Conservation (phyloP, 192 early-diverging fungal species). For the Coemansia sp. region DNA sequence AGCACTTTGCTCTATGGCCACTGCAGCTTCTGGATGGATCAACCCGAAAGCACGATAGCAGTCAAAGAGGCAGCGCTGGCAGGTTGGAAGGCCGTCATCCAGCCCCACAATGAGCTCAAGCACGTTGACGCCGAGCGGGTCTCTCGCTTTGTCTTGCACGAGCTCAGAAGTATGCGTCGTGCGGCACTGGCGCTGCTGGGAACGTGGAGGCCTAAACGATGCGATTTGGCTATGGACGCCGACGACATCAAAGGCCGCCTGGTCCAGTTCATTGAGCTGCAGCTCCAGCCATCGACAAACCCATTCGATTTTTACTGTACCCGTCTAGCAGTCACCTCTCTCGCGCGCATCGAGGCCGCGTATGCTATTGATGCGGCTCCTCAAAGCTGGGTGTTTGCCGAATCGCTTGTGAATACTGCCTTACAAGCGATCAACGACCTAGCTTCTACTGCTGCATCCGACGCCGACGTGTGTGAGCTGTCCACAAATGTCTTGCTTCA, state of each 20-base stretch:
- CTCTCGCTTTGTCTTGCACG: constrained; percentile 22
- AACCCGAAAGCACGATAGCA: constrained; percentile 20
- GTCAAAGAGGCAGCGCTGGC: constrained; percentile 34
- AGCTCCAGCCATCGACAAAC: background rate
- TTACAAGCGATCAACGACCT: background rate
- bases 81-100: constrained; percentile 36
- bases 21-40: constrained; percentile 37
- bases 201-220: constrained; percentile 25
- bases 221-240: background rate
- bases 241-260: constrained; percentile 24
- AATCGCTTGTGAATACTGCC: constrained; percentile 5
- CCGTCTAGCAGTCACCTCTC: constrained; percentile 21
- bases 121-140: constrained; percentile 33
- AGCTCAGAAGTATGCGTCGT: constrained; percentile 14
- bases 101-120: constrained; percentile 46
- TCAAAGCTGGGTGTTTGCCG: constrained; percentile 33
- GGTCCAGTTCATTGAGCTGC: background rate
- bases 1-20: constrained; percentile 38
- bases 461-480: background rate
- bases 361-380: background rate
- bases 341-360: constrained; percentile 36
- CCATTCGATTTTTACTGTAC: constrained; percentile 15
- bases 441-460: background rate
- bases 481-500: background rate
- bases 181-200: constrained; percentile 33